Conservation (phyloP, 2,329 filamentous ascomycete species). For the Hypoxylon sp. region DNA sequence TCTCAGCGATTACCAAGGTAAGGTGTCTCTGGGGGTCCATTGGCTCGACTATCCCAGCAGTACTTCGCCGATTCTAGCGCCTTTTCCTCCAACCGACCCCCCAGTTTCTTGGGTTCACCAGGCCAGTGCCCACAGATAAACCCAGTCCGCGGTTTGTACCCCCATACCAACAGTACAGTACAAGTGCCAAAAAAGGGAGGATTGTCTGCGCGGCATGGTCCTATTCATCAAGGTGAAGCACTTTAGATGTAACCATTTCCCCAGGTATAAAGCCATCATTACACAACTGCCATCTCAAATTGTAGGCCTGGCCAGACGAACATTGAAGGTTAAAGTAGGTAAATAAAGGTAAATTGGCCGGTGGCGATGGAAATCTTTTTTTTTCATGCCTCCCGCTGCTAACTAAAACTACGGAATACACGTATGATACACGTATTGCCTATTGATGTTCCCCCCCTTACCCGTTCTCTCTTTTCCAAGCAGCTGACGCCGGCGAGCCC, state of each 20-base stretch:
- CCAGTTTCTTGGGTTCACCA: constrained; percentile 22
- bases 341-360: constrained; percentile 6
- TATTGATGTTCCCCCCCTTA: constrained; percentile 11
- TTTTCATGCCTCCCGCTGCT: neutral
- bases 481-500: constrained; percentile 29
- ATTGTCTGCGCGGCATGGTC: constrained; percentile 19
- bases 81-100: constrained; percentile 15
- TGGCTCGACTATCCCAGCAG: constrained; percentile 20
- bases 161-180: constrained; percentile 6
- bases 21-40: constrained; percentile 7
- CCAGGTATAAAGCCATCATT: constrained; percentile 13
- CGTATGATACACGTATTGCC: neutral
- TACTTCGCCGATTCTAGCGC: constrained; percentile 42
- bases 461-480: constrained; percentile 14
- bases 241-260: constrained; percentile 30
- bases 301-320: constrained; percentile 14
- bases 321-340: neutral
- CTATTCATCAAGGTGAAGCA: constrained; percentile 38
- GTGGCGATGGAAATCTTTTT: constrained; percentile 23
- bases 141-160: constrained; percentile 12
- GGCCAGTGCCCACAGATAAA: constrained; percentile 21
- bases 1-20: constrained; percentile 19
- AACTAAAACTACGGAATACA: neutral
- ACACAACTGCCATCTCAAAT: constrained; percentile 28
- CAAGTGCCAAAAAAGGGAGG: constrained; percentile 9